A percentile compares a stretch with the other conserved stretches of the same genome.
phyloP scores from a whole-genome alignment of 2,329 filamentous ascomycete species.

The Zalaria obscura region DNA sequence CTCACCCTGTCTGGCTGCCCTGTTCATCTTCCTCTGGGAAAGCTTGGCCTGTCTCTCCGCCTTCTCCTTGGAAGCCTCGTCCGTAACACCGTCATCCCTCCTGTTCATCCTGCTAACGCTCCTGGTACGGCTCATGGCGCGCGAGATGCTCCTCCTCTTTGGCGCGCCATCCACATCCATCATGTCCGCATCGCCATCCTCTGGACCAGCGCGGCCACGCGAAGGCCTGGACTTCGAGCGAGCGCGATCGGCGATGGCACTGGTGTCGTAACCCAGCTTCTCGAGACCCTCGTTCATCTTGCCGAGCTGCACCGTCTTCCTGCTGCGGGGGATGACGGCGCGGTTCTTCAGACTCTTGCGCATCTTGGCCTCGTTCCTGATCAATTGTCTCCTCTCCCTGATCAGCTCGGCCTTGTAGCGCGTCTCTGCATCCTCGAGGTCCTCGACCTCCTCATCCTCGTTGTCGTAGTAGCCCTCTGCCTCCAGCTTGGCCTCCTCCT shows the following conservation, averaged over 20 bases:
- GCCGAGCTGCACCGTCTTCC: slow-evolving; percentile 66
- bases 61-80: slow-evolving; percentile 54
- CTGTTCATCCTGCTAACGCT: slow-evolving; percentile 52
- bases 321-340: slow-evolving; percentile 76
- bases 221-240: slow-evolving; percentile 46
- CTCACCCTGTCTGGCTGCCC: slow-evolving; percentile 93
- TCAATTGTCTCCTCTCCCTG: slow-evolving; percentile 82
- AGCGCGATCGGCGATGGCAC: slow-evolving; percentile 58
- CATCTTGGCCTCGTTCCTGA: slow-evolving; percentile 89
- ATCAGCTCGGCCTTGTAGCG: slow-evolving; percentile 89
- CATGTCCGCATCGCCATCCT: slow-evolving; percentile 49
- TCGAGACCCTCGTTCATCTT: slow-evolving; percentile 80
- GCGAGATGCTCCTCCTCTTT: slow-evolving; percentile 17
- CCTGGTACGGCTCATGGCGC: slow-evolving; percentile 59
- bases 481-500: slow-evolving; percentile 87
- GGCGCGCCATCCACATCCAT: slow-evolving; percentile 52
- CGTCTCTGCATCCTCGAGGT: slow-evolving; percentile 77
- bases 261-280: slow-evolving; percentile 71
- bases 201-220: slow-evolving; percentile 53
- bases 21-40: slow-evolving; percentile 96
- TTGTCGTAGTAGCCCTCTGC: slow-evolving; percentile 78
- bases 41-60: slow-evolving; percentile 80
- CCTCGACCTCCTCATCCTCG: slow-evolving; percentile 62
- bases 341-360: slow-evolving; percentile 96
- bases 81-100: slow-evolving; percentile 61